These are phyloP conservation scores for Scedosporium apiospermum DNA, from an alignment of 2,329 filamentous ascomycete species.

Conservation along the genomic window DNA sequence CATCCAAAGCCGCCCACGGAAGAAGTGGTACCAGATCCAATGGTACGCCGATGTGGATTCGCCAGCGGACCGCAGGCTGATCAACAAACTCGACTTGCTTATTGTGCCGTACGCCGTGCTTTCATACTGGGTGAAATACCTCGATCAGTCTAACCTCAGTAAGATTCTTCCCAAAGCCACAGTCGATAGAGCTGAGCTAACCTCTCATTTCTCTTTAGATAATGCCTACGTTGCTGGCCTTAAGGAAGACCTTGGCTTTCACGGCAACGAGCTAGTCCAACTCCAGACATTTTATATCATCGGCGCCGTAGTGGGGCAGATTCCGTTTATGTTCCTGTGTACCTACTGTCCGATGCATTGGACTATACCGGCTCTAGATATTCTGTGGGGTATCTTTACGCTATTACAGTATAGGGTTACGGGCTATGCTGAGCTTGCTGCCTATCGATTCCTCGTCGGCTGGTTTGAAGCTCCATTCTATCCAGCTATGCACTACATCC, in stretches of 20 bases:
- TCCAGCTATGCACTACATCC: conserved; percentile 28
- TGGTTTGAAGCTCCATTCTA: conserved; percentile 39
- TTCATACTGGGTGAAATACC: conserved; percentile 17
- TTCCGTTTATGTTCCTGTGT: conserved; percentile 43
- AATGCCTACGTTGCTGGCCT: conserved; percentile 47
- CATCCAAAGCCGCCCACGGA: neutral
- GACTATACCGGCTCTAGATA: conserved; percentile 39
- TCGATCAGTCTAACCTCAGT: conserved; percentile 17
- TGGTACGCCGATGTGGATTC: conserved; percentile 42
- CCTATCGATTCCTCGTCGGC: conserved; percentile 44
- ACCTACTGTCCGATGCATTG: conserved; percentile 37
- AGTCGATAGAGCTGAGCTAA: too few species aligned
- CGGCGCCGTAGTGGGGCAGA: conserved; percentile 39
- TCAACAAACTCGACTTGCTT: conserved; percentile 46
- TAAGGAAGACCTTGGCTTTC: conserved; percentile 39
- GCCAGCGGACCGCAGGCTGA: conserved; percentile 23
- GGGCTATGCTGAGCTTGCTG: conserved; percentile 38
- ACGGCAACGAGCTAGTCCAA: conserved; percentile 43
- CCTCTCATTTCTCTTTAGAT: neutral
- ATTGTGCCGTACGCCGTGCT: conserved; percentile 23
- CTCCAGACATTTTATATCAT: conserved; percentile 38
- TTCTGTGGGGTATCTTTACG: conserved; percentile 48
- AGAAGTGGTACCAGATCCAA: conserved; percentile 14
- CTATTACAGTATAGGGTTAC: conserved; percentile 42
- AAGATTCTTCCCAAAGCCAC: neutral